These are phyloP conservation scores for Backusella sp. DNA, from an alignment of 192 early-diverging fungal species.

Conservation along the genomic window DNA sequence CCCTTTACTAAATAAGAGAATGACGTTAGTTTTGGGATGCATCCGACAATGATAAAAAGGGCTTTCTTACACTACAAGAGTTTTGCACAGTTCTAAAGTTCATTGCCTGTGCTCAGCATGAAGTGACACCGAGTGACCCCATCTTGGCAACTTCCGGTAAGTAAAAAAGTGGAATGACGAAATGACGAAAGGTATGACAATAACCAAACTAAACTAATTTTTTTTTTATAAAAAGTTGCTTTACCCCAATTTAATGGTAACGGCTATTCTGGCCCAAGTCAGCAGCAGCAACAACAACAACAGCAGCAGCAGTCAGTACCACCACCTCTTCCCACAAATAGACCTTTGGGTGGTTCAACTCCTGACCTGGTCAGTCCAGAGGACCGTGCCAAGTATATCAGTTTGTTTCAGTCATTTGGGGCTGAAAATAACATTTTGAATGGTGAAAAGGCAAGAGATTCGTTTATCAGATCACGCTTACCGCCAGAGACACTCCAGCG, in stretches of 20 bases:
- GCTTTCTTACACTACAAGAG: slow-evolving; percentile 70
- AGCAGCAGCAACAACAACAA: background rate
- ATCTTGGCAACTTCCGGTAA: slow-evolving; percentile 21
- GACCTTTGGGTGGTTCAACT: background rate
- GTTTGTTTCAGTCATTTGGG: slow-evolving; percentile 21
- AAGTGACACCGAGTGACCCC: slow-evolving; percentile 46
- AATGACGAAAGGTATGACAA: background rate
- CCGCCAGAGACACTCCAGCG: slow-evolving; percentile 67
- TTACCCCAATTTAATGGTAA: slow-evolving; percentile 36
- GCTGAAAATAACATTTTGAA: slow-evolving; percentile 22
- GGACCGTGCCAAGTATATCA: slow-evolving; percentile 31
- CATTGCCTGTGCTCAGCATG: slow-evolving; percentile 84
- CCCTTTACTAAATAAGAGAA: background rate
- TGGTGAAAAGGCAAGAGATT: slow-evolving; percentile 53
- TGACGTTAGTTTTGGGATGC: slow-evolving; percentile 76
- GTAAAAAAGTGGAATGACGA: background rate
- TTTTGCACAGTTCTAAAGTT: slow-evolving; percentile 85
- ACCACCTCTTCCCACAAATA: background rate
- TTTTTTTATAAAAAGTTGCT: background rate
- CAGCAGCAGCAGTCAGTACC: background rate
- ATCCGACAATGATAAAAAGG: slow-evolving; percentile 76
- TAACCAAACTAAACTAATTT: background rate
- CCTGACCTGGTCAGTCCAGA: slow-evolving; percentile 44
- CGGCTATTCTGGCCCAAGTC: background rate
- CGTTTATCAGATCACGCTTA: slow-evolving; percentile 82